Percentiles rank a stretch among this genome's conserved stretches.
These are phyloP conservation scores for Penicillium riverlandense DNA, from an alignment of 495 filamentous ascomycete genomes.

Conservation along the genomic window DNA sequence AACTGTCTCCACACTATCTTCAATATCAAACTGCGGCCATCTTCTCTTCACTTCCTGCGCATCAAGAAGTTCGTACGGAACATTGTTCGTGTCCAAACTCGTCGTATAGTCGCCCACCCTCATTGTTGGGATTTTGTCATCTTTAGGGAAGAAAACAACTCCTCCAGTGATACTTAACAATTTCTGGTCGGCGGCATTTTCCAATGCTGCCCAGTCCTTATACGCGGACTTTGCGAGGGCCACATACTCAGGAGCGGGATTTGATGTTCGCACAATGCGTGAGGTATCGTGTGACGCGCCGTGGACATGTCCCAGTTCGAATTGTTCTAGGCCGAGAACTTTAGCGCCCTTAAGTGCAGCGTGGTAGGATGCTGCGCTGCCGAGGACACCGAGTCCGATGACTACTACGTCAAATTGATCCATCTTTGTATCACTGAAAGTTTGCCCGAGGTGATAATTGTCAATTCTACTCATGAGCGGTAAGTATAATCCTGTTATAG, in stretches of 20 bases:
- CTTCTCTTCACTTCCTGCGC: too few relatives aligned
- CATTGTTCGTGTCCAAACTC: too few relatives aligned
- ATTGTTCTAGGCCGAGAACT: constrained; percentile 11
- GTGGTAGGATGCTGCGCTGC: constrained; percentile 10
- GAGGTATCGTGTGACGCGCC: constrained; percentile 16
- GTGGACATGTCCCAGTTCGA: constrained; percentile 10
- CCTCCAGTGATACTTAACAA: constrained; percentile 11
- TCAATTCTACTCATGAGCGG: too few relatives aligned
- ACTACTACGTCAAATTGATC: constrained; percentile 12
- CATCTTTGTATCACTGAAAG: background rate
- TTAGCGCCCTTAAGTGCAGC: constrained; percentile 6
- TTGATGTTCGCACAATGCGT: constrained; percentile 8
- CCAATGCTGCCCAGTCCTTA: constrained; percentile 10
- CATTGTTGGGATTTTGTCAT: too few relatives aligned
- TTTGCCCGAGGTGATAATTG: too few relatives aligned
- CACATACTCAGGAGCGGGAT: constrained; percentile 7
- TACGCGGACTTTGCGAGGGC: constrained; percentile 9
- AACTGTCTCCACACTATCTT: too few relatives aligned
- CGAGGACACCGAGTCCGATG: constrained; percentile 9
- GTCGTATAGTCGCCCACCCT: too few relatives aligned
- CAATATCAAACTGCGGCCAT: too few relatives aligned
- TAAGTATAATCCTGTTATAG: too few relatives aligned
- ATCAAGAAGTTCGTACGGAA: too few relatives aligned
- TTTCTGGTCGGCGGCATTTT: constrained; percentile 8
- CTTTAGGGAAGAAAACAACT: background rate